These are phyloP conservation scores for Trametopsis cervina DNA, from an alignment of 768 basidiomycete species.

Conservation along the genomic window DNA sequence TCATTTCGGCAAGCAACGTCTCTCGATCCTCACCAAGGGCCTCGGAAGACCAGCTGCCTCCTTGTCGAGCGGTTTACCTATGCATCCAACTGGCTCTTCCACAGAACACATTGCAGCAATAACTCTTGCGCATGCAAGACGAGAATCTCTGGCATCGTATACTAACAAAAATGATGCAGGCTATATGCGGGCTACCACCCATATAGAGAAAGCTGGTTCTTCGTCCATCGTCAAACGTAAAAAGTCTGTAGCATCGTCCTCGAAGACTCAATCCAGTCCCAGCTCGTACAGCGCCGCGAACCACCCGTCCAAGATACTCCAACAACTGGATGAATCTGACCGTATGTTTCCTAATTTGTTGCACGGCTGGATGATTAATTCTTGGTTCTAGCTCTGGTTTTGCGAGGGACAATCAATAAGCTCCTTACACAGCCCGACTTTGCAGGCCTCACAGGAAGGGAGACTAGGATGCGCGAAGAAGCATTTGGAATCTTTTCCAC, in stretches of 20 bases:
- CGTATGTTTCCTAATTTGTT: slow-evolving; percentile 10
- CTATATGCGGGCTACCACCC: too few relatives aligned
- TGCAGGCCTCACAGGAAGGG: slow-evolving; percentile 12
- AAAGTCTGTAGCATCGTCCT: too few relatives aligned
- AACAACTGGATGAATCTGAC: slow-evolving; percentile 11
- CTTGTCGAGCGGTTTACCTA: neutral
- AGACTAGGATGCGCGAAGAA: too few relatives aligned
- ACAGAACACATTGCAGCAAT: slow-evolving; percentile 10
- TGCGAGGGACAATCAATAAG: slow-evolving; percentile 14
- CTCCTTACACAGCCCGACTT: slow-evolving; percentile 14
- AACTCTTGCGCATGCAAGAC: slow-evolving; percentile 20
- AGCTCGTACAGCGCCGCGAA: slow-evolving; percentile 9
- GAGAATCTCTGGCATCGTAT: neutral
- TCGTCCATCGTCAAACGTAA: too few relatives aligned
- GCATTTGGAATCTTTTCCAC: neutral
- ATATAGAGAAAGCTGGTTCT: slow-evolving; percentile 2
- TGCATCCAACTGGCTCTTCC: neutral
- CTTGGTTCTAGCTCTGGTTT: slow-evolving; percentile 4
- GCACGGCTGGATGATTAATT: neutral
- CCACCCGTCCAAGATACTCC: slow-evolving; percentile 11
- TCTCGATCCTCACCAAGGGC: slow-evolving; percentile 39
- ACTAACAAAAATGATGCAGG: too few relatives aligned
- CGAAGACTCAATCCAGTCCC: slow-evolving; percentile 9
- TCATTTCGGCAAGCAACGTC: slow-evolving; percentile 54
- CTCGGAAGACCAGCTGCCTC: slow-evolving; percentile 9